Conservation (phyloP, 2,329 filamentous ascomycete genomes). For the Fusarium tanahbumbuense region DNA sequence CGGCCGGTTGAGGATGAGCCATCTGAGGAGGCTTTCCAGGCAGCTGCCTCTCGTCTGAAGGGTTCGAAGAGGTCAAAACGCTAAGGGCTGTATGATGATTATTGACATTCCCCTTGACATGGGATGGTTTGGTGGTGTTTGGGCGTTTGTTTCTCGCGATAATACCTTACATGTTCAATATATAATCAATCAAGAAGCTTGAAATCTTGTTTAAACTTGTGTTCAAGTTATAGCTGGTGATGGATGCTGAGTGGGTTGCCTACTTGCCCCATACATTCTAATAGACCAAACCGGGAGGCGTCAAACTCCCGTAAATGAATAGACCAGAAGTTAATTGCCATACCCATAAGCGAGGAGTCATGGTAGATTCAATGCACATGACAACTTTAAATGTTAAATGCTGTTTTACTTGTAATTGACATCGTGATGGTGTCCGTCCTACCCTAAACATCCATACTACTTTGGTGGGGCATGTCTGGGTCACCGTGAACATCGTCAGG, state of each 20-base stretch:
- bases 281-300: not conserved
- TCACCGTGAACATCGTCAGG: constrained; percentile 14
- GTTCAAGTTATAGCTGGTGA: not conserved
- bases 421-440: not conserved
- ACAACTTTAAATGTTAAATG: not conserved
- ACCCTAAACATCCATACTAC: not conserved
- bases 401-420: not conserved
- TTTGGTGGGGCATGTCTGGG: constrained; percentile 11
- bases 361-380: not conserved
- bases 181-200: not conserved
- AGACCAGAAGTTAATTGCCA: not conserved
- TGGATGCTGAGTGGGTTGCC: not conserved
- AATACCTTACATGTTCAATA: not conserved
- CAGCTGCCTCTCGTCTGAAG: constrained; percentile 62
- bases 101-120: not conserved
- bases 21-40: constrained; percentile 71
- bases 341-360: not conserved
- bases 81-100: constrained; percentile 1
- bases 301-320: not conserved
- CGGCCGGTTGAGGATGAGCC: constrained; percentile 70
- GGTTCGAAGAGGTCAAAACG: constrained; percentile 44
- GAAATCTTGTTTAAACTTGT: not conserved
- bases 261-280: not conserved
- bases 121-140: constrained; percentile 15
- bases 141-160: not conserved